Conservation (phyloP, 257 asterid genomes). For the Schizonepeta tenuifolia region DNA sequence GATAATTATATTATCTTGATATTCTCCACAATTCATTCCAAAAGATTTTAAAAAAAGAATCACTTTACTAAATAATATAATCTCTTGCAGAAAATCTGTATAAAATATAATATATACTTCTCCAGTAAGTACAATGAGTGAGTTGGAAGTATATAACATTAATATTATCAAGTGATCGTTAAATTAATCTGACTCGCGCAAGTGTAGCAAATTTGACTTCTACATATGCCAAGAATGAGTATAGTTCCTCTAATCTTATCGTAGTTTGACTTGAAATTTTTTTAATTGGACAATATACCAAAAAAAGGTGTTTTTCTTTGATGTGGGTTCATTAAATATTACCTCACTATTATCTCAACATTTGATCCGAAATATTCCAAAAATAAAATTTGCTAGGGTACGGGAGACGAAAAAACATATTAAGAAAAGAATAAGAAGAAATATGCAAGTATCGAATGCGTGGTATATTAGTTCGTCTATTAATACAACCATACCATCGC, state of each 20-base stretch:
- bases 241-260: slow-evolving; percentile 12
- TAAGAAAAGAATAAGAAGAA: too few species aligned
- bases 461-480: too few species aligned
- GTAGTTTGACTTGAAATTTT: not conserved
- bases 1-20: not conserved
- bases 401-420: too few species aligned
- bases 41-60: not conserved
- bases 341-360: too few species aligned
- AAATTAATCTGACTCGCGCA: not conserved
- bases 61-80: not conserved
- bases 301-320: not conserved
- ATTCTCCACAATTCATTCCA: not conserved
- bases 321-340: not conserved
- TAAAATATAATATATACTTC: not conserved
- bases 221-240: not conserved
- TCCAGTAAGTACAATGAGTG: not conserved
- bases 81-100: not conserved
- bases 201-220: slow-evolving; percentile 24
- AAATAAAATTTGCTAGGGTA: too few species aligned
- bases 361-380: too few species aligned
- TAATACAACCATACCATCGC: not conserved
- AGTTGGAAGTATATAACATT: not conserved
- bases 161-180: not conserved
- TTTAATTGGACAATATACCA: not conserved
- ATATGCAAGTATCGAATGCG: too few species aligned